Base-by-base conservation (phyloP, 2,329 filamentous ascomycete genomes). In the Alternaria consortialis region DNA sequence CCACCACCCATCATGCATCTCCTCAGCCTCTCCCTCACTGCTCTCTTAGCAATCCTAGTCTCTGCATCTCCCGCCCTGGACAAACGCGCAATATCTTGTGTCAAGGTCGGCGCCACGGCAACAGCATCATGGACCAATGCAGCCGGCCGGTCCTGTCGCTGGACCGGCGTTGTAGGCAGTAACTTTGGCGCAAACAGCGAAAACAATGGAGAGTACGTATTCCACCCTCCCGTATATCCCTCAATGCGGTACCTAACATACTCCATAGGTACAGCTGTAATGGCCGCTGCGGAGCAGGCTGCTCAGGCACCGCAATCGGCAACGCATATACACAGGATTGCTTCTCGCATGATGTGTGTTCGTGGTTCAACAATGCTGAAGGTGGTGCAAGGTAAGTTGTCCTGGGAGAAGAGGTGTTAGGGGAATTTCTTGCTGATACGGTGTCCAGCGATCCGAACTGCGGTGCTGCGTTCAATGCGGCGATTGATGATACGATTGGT, bases 301-400 rank as follows among this genome's bases (percentile, higher is more conserved):
- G 83, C 50, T 76, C 69, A 1, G 83, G 83, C 5, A 48, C 71
- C 5, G 75, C 81, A 1, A 1, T 84, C 7, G 83, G 83, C 3
- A 83, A 84, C 34, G 81, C 74, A 4, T 85, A 85, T 58, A 84
- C 83, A 0, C 83, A 84, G 61, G 81, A 85, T 51, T 85, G 83
- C 66, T 84, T 82, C 64, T 81, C 79, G 0, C 83, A 85, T 55
- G 83, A 85, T 50, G 80, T 85, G 12, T 85, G 83, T 68, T 84
- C 82, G 4, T 85, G 82, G 63, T 85, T 85, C 60, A 80, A 84
- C 31, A 80, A 80, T 52, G 82, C 83, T 2, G 80, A 73, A n/a
- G 81, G 81, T 7, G 83, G 83, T 2, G 73, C 81, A 0, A 82
- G 78, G 83, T 83, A 68, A 23, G 37, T 44, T 42, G 37, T 62